These are phyloP conservation scores for Collariella sp. DNA, from an alignment of 495 filamentous ascomycete genomes.

Conservation along the genomic window DNA sequence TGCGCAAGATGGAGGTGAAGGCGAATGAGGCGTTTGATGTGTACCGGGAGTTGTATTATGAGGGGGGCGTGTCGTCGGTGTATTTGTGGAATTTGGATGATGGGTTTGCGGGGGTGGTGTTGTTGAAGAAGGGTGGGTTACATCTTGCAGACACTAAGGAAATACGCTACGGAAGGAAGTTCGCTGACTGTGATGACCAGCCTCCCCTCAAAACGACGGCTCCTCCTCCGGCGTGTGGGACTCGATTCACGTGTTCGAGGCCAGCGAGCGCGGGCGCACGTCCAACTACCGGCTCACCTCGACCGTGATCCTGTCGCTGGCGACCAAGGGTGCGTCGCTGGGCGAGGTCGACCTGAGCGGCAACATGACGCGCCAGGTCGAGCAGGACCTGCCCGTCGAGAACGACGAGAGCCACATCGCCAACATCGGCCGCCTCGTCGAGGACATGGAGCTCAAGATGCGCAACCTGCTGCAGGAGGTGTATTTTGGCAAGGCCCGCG, in stretches of 20 bases:
- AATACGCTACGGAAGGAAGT: neutral
- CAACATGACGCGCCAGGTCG: constrained; percentile 95
- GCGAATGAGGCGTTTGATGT: constrained; percentile 96
- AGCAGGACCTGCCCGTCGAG: constrained; percentile 80
- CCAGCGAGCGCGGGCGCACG: constrained; percentile 77
- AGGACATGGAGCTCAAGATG: constrained; percentile 99
- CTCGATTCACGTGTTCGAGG: constrained; percentile 97
- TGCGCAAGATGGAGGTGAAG: constrained; percentile 84
- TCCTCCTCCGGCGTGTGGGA: constrained; percentile 87
- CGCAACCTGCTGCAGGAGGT: constrained; percentile 96
- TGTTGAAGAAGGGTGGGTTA: constrained; percentile 80
- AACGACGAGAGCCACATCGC: constrained; percentile 89
- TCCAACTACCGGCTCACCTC: constrained; percentile 96
- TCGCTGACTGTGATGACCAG: constrained; percentile 3
- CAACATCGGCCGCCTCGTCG: constrained; percentile 89
- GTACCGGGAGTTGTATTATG: constrained; percentile 96
- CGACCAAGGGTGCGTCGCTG: constrained; percentile 59
- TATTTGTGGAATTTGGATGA: constrained; percentile 99
- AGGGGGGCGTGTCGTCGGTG: constrained; percentile 87
- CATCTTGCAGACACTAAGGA: neutral
- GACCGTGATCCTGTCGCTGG: constrained; percentile 87
- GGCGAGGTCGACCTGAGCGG: constrained; percentile 90
- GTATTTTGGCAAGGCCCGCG: constrained; percentile 98
- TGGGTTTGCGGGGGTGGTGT: constrained; percentile 90
- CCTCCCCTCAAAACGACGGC: constrained; percentile 37